These are phyloP conservation scores for Lachancea fermentati DNA, from an alignment of 805 yeast species.

Conservation along the genomic window DNA sequence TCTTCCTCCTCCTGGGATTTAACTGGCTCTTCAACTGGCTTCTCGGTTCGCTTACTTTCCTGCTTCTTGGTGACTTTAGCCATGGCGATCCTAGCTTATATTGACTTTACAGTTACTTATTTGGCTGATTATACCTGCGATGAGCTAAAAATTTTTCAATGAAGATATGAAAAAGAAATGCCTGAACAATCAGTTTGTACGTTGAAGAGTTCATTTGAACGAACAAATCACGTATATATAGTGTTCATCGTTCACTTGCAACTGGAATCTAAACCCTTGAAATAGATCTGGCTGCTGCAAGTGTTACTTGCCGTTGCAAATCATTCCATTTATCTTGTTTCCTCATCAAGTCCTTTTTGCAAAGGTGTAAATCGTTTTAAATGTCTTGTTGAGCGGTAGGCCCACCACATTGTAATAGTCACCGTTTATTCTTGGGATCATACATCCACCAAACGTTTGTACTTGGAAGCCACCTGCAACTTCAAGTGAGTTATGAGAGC, in stretches of 20 bases:
- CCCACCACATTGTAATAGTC: constrained; percentile 88
- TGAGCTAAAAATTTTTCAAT: constrained; percentile 8
- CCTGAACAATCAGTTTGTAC: neutral
- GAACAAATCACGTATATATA: too few relatives aligned
- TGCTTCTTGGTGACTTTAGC: constrained; percentile 14
- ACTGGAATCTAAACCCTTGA: too few relatives aligned
- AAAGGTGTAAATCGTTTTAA: constrained; percentile 13
- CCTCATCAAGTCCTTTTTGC: too few relatives aligned
- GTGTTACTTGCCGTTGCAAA: too few relatives aligned
- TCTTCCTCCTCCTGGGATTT: constrained; percentile 21
- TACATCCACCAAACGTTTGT: constrained; percentile 65
- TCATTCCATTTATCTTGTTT: too few relatives aligned
- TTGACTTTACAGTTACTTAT: neutral
- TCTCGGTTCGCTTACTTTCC: constrained; percentile 8
- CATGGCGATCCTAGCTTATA: constrained; percentile 1
- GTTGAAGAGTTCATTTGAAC: too few relatives aligned
- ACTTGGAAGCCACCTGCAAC: constrained; percentile 94
- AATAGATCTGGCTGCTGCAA: too few relatives aligned
- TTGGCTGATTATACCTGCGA: constrained; percentile 6
- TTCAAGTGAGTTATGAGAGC: constrained; percentile 62
- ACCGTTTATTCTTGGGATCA: constrained; percentile 63
- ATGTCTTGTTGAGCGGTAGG: constrained; percentile 62
- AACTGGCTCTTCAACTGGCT: constrained; percentile 11
- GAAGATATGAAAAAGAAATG: neutral
- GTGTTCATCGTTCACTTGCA: too few relatives aligned